These are phyloP conservation scores for Arxiozyma slooffiae DNA, from an alignment of 1,139 yeast genomes.

Conservation along the genomic window DNA sequence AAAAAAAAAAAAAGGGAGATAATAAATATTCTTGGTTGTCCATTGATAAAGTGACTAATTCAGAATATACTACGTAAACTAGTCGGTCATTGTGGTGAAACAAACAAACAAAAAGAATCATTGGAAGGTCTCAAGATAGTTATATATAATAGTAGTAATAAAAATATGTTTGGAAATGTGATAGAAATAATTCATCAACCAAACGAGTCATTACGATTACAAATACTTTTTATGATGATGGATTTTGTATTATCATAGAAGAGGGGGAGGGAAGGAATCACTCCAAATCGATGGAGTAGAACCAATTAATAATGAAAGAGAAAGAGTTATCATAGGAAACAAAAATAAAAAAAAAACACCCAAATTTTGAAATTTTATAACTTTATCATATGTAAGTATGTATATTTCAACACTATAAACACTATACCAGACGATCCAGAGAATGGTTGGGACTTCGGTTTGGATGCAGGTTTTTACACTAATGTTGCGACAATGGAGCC, in stretches of 20 bases:
- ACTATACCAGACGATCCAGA: slow-evolving; percentile 79
- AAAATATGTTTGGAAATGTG: slow-evolving; percentile 46
- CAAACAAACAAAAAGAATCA: slow-evolving; percentile 32
- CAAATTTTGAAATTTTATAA: too few relatives aligned
- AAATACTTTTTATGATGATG: slow-evolving; percentile 55
- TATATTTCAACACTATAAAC: too few relatives aligned
- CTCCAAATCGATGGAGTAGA: slow-evolving; percentile 31
- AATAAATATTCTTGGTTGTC: slow-evolving; percentile 5
- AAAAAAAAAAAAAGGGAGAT: slow-evolving; percentile 16
- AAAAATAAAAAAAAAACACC: neutral
- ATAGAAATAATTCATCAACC: slow-evolving; percentile 42
- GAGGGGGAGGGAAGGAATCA: slow-evolving; percentile 34
- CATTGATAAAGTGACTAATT: slow-evolving; percentile 20
- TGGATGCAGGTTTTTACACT: slow-evolving; percentile 91
- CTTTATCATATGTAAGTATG: too few relatives aligned
- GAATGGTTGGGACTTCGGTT: slow-evolving; percentile 86
- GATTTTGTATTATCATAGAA: slow-evolving; percentile 40
- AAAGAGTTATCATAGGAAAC: neutral
- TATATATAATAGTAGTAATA: slow-evolving; percentile 27
- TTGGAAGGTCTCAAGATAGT: slow-evolving; percentile 45
- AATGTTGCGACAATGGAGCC: slow-evolving; percentile 72
- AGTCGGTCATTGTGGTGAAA: slow-evolving; percentile 6
- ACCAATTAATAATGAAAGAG: slow-evolving; percentile 16
- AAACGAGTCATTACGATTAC: slow-evolving; percentile 46
- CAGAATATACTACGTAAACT: slow-evolving; percentile 24